phyloP scores from a whole-genome alignment of 1,139 yeast genomes.

The Taphrina flavorubra region DNA sequence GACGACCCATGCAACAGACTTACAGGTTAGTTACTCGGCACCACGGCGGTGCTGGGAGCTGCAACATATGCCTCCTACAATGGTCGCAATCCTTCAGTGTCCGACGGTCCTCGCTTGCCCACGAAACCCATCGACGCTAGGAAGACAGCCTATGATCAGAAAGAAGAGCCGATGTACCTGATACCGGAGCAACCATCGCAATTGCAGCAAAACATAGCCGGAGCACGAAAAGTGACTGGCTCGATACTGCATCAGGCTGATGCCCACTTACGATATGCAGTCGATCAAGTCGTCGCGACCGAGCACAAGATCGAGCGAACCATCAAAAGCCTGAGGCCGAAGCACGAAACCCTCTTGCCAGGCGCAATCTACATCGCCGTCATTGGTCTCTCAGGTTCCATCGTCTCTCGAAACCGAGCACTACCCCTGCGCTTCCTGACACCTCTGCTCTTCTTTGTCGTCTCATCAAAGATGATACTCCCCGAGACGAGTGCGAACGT shows the following conservation, averaged over 20 bases:
- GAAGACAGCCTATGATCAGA: conserved; percentile 29
- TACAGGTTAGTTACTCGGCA: conserved; percentile 17
- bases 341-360: conserved; percentile 39
- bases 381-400: conserved; percentile 43
- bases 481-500: conserved; percentile 42
- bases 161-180: conserved; percentile 29
- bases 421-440: conserved; percentile 39
- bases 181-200: conserved; percentile 31
- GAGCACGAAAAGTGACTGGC: conserved; percentile 15
- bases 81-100: conserved; percentile 14
- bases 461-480: conserved; percentile 39
- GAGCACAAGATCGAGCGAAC: conserved; percentile 37
- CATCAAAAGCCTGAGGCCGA: conserved; percentile 38
- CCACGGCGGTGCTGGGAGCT: conserved; percentile 18
- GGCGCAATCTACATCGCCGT: conserved; percentile 42
- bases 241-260: conserved; percentile 22
- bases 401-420: conserved; percentile 41
- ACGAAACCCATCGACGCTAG: conserved; percentile 20
- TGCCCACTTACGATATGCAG: conserved; percentile 24
- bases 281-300: conserved; percentile 38
- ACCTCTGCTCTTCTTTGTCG: conserved; percentile 41
- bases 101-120: conserved; percentile 21
- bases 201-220: conserved; percentile 20
- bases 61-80: conserved; percentile 25
- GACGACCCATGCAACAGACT: not conserved